Conservation (phyloP, 805 yeast species). For the Starmera quercuum region DNA sequence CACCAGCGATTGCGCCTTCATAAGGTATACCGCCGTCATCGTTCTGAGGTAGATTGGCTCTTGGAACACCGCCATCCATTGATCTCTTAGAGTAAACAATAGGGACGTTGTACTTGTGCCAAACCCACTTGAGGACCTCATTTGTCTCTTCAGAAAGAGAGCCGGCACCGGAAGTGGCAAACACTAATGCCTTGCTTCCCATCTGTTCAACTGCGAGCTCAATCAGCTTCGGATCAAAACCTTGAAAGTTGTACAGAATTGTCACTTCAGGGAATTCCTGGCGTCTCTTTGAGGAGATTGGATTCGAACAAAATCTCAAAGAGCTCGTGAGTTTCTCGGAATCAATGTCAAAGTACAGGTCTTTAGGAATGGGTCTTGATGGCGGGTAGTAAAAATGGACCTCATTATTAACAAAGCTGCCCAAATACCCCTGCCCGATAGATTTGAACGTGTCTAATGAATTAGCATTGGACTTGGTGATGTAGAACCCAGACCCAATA, state of each 20-base stretch:
- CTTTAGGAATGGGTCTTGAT: constrained; percentile 44
- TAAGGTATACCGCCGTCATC: constrained; percentile 25
- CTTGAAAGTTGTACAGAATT: constrained; percentile 57
- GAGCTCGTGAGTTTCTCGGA: constrained; percentile 12
- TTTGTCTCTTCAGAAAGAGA: constrained; percentile 47
- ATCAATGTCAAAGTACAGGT: constrained; percentile 30
- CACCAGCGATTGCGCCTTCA: constrained; percentile 48
- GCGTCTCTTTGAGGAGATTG: constrained; percentile 17
- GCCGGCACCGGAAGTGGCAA: constrained; percentile 72
- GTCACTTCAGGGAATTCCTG: constrained; percentile 35
- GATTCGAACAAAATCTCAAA: constrained; percentile 16
- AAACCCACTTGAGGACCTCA: constrained; percentile 31
- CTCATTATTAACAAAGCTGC: constrained; percentile 60
- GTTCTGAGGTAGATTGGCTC: constrained; percentile 33
- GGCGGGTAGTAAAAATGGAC: constrained; percentile 61
- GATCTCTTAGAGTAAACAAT: constrained; percentile 59
- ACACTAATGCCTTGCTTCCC: constrained; percentile 45
- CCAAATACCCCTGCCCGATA: constrained; percentile 63
- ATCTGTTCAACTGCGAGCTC: constrained; percentile 37
- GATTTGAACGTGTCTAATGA: constrained; percentile 62
- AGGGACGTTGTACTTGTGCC: constrained; percentile 37
- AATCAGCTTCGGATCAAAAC: constrained; percentile 42
- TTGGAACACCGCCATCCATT: constrained; percentile 66
- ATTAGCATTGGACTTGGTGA: constrained; percentile 65
- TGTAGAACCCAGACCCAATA: constrained; percentile 62